Conservation (phyloP, 2,329 filamentous ascomycete species). For the Alternaria metachromatica region DNA sequence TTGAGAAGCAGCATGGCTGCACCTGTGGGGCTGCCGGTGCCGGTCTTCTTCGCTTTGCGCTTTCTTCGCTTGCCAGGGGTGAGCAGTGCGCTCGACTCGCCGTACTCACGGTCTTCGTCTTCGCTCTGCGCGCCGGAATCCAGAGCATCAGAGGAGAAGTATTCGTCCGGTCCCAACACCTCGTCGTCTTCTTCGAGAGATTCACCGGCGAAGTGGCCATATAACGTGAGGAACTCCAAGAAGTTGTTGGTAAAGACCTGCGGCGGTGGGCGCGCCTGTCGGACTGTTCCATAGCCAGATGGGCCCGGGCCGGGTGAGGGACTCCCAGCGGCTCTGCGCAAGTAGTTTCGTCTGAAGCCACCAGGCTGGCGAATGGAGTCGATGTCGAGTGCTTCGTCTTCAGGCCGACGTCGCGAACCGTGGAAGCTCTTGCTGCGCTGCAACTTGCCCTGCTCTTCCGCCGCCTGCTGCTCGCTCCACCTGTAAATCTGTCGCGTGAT, state of each 20-base stretch:
- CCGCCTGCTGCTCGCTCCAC: conserved; percentile 89
- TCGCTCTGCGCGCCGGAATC: conserved; percentile 62
- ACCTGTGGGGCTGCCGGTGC: conserved; percentile 78
- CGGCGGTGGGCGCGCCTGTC: conserved; percentile 31
- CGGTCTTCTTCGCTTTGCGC: conserved; percentile 77
- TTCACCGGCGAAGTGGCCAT: conserved; percentile 97
- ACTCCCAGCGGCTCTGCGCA: conserved; percentile 76
- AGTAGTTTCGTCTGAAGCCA: conserved; percentile 88
- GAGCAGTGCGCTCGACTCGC: conserved; percentile 85
- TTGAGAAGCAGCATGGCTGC: conserved; percentile 89
- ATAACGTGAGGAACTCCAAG: conserved; percentile 91
- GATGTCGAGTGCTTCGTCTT: conserved; percentile 83
- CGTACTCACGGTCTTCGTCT: conserved; percentile 73
- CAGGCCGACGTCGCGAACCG: conserved; percentile 75
- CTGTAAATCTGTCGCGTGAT: conserved; percentile 94
- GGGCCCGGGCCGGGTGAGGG: conserved; percentile 58
- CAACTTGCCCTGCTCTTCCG: conserved; percentile 66
- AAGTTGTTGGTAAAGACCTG: conserved; percentile 81
- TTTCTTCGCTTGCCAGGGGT: conserved; percentile 72
- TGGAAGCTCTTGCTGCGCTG: conserved; percentile 90
- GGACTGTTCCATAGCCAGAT: conserved; percentile 50
- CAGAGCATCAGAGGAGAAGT: conserved; percentile 81
- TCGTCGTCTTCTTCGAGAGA: conserved; percentile 97
- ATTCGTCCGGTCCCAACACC: conserved; percentile 83
- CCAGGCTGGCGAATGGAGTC: conserved; percentile 91